These are phyloP conservation scores for Hypoxylon sp. DNA, from an alignment of 2,329 filamentous ascomycete species.

Conservation along the genomic window DNA sequence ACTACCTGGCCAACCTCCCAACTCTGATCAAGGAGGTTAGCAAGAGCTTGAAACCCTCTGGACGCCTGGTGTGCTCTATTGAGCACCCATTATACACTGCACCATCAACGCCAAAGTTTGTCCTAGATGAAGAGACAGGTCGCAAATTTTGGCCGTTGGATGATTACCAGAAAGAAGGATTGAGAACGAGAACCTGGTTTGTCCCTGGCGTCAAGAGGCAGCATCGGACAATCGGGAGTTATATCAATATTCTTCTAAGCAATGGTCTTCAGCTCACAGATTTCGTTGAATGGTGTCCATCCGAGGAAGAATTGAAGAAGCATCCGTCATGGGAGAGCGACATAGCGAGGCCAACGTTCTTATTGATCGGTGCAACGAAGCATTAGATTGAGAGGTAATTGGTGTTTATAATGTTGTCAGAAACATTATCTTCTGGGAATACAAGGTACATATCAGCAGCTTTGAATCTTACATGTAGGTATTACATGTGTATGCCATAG, in stretches of 20 bases:
- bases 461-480: too few relatives aligned
- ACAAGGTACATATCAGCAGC: too few relatives aligned
- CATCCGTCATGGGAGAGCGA: constrained; percentile 41
- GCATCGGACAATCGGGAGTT: constrained; percentile 62
- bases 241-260: constrained; percentile 57
- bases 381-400: background rate
- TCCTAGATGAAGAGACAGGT: constrained; percentile 51
- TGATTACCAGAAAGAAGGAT: constrained; percentile 60
- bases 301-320: constrained; percentile 38
- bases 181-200: constrained; percentile 60
- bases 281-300: constrained; percentile 58
- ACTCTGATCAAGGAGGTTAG: constrained; percentile 54
- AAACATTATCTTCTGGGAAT: too few relatives aligned
- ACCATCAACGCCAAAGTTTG: constrained; percentile 54
- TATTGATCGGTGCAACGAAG: constrained; percentile 44
- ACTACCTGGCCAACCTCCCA: constrained; percentile 57
- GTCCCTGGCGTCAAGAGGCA: constrained; percentile 61
- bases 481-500: too few relatives aligned
- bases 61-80: constrained; percentile 61
- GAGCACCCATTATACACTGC: constrained; percentile 65
- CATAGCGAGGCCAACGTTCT: constrained; percentile 46
- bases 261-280: constrained; percentile 58
- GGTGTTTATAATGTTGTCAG: background rate
- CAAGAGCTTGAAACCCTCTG: constrained; percentile 54
- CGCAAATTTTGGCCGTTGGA: constrained; percentile 60